phyloP scores from a whole-genome alignment of 2,329 filamentous ascomycete species.

The Phialophora expanda region DNA sequence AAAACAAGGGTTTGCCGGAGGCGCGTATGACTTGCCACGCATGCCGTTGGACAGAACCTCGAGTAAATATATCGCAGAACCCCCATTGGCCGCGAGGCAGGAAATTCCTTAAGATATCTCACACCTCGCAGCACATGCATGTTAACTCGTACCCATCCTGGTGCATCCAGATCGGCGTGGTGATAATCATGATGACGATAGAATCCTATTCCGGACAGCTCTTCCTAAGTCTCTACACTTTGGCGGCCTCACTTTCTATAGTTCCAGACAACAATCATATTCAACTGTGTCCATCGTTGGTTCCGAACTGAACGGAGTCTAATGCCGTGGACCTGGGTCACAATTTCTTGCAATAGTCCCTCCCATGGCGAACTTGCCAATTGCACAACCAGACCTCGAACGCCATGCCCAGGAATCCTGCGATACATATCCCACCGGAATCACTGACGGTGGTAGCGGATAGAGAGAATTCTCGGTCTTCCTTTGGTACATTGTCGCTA shows the following conservation, averaged over 20 bases:
- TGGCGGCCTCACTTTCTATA: background rate
- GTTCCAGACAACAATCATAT: background rate
- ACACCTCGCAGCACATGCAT: background rate
- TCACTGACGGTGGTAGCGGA: constrained; percentile 91
- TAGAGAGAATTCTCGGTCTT: constrained; percentile 88
- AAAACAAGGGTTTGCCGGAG: constrained; percentile 23
- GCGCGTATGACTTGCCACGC: constrained; percentile 23
- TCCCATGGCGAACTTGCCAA: constrained; percentile 81
- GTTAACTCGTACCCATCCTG: constrained; percentile 6
- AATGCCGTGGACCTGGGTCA: constrained; percentile 36
- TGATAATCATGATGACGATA: constrained; percentile 1
- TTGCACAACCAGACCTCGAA: constrained; percentile 81
- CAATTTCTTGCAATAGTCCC: constrained; percentile 70
- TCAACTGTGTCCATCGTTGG: background rate
- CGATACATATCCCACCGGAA: constrained; percentile 85
- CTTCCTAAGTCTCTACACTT: background rate
- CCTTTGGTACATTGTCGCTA: constrained; percentile 75
- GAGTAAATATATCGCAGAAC: constrained; percentile 19
- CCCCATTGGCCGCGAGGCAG: constrained; percentile 10
- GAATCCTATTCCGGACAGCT: background rate
- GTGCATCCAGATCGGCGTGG: background rate
- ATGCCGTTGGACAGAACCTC: constrained; percentile 11
- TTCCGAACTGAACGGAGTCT: background rate
- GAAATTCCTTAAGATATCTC: background rate
- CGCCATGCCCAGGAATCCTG: constrained; percentile 80